Base-by-base conservation (phyloP, 129 eudicot genomes). In the Heracleum sosnowskyi region DNA sequence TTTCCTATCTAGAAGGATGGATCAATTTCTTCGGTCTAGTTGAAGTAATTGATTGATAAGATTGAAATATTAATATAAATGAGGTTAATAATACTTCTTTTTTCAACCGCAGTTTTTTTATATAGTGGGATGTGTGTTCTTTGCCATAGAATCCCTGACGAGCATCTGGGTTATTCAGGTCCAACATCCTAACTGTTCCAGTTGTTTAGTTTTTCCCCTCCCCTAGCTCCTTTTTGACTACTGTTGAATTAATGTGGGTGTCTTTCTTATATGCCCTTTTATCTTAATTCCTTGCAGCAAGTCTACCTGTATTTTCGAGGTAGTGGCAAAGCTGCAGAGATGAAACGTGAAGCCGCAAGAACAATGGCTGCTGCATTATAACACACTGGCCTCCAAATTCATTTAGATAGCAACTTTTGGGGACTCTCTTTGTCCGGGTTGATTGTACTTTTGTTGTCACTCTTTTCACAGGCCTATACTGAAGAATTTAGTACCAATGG, bases 101-200 rank as follows among this genome's bases (percentile, higher is more conserved):
- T 49, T 51, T 73, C 22, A 69, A 63, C 66, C 66, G 85, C 91
- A 91, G 99, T 78, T 87, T 68, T 88, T 91, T 69, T 95, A 91
- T 82, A 57, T 90, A 4, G 78, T 95, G 39, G 99, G 99, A 63
- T 91, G 90, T 79, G 91, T 82, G 73, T 70, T 86, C 20, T 95
- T 95, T 78, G 81, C 82, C 80, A 46, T 95, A 73, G 99, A 95
- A 81, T 84, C 96, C 40, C 31, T 89, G 83, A 83, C 92, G 57
- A 92, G 99, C 91, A 81, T 95, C 78, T 95, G 99, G 99, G 97
- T 95, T 73, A 88, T 91, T 78, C 96, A 95, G 99, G 99, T 93
- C 40, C 41, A 41, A 49, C 45, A 12, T 74, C 44, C 18, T 28
- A 22, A 37, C 36, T 26, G 33, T 26, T 9, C 26, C 68, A 20